phyloP scores from a whole-genome alignment of 139 green algal genomes.

The Nannochloris sp. region DNA sequence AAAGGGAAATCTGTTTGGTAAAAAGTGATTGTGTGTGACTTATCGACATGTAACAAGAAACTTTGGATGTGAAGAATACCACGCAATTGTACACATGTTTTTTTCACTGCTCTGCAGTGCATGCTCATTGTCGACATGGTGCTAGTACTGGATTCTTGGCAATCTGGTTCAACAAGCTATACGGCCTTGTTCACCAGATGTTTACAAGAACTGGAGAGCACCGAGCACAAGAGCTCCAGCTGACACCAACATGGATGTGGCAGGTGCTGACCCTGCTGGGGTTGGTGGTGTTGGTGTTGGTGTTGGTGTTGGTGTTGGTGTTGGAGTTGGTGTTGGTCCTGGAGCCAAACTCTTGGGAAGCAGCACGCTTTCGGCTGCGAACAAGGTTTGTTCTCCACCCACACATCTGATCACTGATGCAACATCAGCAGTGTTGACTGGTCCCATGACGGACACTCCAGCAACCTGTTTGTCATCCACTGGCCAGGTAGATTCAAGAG shows the following conservation, averaged over 20 bases:
- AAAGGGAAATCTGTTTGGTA: constrained; percentile 6
- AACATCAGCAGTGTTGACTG: neutral
- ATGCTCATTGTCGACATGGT: too few species aligned
- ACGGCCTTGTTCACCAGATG: too few species aligned
- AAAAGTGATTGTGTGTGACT: neutral
- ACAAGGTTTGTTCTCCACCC: neutral
- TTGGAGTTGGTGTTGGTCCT: neutral
- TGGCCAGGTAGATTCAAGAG: neutral
- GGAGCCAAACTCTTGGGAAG: neutral
- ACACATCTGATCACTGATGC: neutral
- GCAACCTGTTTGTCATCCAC: neutral
- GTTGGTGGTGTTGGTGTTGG: too few species aligned
- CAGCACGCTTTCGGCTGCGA: neutral
- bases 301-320: neutral
- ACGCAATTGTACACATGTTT: too few species aligned
- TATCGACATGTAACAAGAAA: too few species aligned
- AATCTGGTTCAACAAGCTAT: too few species aligned
- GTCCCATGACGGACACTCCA: neutral
- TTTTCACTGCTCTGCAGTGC: too few species aligned
- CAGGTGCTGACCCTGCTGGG: too few species aligned
- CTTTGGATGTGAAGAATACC: too few species aligned
- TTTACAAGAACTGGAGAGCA: neutral
- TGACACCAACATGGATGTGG: too few species aligned
- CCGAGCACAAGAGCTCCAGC: neutral
- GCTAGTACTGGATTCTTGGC: too few species aligned